Evolutionary conservation across 2,329 filamentous ascomycete species (phyloP), one percentile per base, ranked within the genome.

Genomic region (Epichloe bromicola): DNA sequence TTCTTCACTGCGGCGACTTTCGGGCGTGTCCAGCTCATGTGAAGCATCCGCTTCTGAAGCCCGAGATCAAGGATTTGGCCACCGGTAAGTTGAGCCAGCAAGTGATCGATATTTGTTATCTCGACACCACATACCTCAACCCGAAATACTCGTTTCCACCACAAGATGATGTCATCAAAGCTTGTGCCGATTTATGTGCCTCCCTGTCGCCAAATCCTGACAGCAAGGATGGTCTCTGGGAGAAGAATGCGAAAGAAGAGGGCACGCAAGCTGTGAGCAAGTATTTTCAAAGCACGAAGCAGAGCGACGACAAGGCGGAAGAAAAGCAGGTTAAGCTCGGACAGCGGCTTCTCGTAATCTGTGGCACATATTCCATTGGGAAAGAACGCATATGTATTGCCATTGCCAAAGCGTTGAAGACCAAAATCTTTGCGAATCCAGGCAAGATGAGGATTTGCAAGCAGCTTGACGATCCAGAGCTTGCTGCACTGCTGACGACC

Each of bases 361-460:
- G 95, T 54, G 93, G 93, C 43, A 98, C 93, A 0, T 98, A 98
- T 69, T 94, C 86, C 59, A 98, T 98, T 60, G 93, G 93, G 62
- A 98, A 98, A 69, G 93, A 98, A 67, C 85, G 90, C 40, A 90
- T 98, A 57, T 97, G 91, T 64, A 75, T 95, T 34, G 90, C 88
- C 42, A 95, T 98, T 56, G 93, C 93, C 4, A 80, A 84, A 59
- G 90, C 90, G 0, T 74, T 98, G 2, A 74, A 82, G 39, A 87
- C 83, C 58, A 95, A 95, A 63, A 97, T 98, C 55, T 98, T 85
- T 62, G 91, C 91, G 0, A 81, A 88, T 1, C 73, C 88, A 0
- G 74, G 78, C 49, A 98, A 98, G 69, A 85, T 88, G 64, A 81
- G 83, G 55, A 88, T 97, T 26, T 90, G 88, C 67, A 75, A 79